Percentiles rank a stretch among this genome's conserved stretches.
phyloP scores from a whole-genome alignment of 2,329 filamentous ascomycete species.

The Chalara sp. region DNA sequence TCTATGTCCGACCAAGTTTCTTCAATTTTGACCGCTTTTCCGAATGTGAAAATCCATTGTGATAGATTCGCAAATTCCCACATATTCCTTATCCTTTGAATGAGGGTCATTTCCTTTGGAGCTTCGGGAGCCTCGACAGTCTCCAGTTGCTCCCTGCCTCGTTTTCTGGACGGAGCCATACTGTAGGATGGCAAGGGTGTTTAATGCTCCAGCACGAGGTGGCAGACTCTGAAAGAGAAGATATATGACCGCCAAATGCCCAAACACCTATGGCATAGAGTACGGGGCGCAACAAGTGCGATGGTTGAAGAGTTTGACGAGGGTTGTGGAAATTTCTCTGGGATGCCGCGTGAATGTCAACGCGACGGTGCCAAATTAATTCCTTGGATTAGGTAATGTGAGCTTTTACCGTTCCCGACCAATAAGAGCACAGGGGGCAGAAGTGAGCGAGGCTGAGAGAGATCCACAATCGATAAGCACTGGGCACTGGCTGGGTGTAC shows the following conservation, averaged over 20 bases:
- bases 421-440: no score
- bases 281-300: not conserved
- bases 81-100: constrained; percentile 73
- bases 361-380: not conserved
- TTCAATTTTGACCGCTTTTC: constrained; percentile 81
- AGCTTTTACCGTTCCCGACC: no score
- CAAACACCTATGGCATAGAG: not conserved
- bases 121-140: constrained; percentile 20
- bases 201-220: not conserved
- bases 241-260: not conserved
- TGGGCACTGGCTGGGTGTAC: no score
- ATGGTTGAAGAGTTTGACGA: not conserved
- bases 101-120: constrained; percentile 31
- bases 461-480: no score
- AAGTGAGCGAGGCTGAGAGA: no score
- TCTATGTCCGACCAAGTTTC: constrained; percentile 77
- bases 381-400: no score
- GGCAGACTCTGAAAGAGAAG: constrained; percentile 1
- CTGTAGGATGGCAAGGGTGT: constrained; percentile 9
- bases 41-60: constrained; percentile 92
- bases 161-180: constrained; percentile 43
- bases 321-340: not conserved
- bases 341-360: not conserved
- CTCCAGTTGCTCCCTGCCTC: constrained; percentile 38
- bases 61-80: constrained; percentile 94